phyloP scores from a whole-genome alignment of 1,139 yeast genomes.

The Taiozyma onychis region DNA sequence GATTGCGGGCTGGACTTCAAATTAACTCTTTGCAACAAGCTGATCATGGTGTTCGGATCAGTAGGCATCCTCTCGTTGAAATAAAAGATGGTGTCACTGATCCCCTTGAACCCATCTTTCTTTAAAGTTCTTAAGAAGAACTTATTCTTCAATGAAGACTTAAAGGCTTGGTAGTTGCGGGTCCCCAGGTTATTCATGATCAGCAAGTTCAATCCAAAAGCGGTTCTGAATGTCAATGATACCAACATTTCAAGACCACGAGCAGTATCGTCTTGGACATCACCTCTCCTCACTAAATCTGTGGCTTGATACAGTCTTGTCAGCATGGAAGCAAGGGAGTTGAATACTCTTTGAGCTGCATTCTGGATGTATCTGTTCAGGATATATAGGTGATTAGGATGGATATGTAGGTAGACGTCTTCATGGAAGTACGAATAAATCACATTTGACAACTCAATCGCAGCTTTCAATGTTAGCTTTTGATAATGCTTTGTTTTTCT shows the following conservation, averaged over 20 bases:
- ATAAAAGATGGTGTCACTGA: constrained; percentile 19
- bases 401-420: constrained; percentile 8
- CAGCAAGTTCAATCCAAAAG: constrained; percentile 15
- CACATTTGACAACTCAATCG: constrained; percentile 12
- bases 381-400: constrained; percentile 10
- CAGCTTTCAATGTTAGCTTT: constrained; percentile 1
- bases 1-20: constrained; percentile 11
- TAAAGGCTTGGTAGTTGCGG: constrained; percentile 19
- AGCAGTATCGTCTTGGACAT: constrained; percentile 4
- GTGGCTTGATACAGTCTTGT: constrained; percentile 17
- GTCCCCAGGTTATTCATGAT: constrained; percentile 19
- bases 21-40: constrained; percentile 13
- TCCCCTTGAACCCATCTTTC: constrained; percentile 21
- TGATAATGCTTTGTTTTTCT: constrained; percentile 11
- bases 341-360: constrained; percentile 12
- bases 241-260: constrained; percentile 3
- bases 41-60: constrained; percentile 12
- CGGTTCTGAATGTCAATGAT: constrained; percentile 5
- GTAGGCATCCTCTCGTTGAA: constrained; percentile 14
- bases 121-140: constrained; percentile 17
- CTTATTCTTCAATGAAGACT: constrained; percentile 18
- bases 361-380: constrained; percentile 17
- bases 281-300: constrained; percentile 15
- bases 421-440: constrained; percentile 10
- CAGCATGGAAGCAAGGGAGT: constrained; percentile 10